Evolutionary conservation across 306 rosid species (phyloP).

Genomic region (Trichosanthes cucumerina): DNA sequence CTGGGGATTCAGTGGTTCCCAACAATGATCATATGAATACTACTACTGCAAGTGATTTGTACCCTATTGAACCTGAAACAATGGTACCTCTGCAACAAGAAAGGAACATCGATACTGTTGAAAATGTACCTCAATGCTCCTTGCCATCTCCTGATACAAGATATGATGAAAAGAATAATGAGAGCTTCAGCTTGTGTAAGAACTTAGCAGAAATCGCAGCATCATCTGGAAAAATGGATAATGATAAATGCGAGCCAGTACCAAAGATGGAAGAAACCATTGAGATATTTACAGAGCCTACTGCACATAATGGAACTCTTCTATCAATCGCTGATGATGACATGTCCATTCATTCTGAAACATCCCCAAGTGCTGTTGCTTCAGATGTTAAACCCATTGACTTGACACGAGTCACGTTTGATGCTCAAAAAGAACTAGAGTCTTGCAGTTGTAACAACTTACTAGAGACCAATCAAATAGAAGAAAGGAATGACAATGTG

Average conservation of each 20-base stretch:
- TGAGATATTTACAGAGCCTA: constrained; percentile 20
- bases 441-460: constrained; percentile 14
- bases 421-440: constrained; percentile 19
- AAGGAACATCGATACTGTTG: constrained; percentile 17
- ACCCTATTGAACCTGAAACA: constrained; percentile 23
- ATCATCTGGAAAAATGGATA: constrained; percentile 17
- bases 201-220: constrained; percentile 11
- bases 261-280: constrained; percentile 24
- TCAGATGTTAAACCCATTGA: constrained; percentile 24
- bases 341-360: constrained; percentile 19
- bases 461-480: constrained; percentile 21
- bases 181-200: neutral
- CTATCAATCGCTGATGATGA: constrained; percentile 18
- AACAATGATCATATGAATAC: constrained; percentile 18
- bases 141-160: constrained; percentile 3
- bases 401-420: constrained; percentile 8
- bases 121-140: constrained; percentile 12
- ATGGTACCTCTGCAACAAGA: constrained; percentile 16
- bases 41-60: constrained; percentile 21
- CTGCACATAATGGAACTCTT: constrained; percentile 20
- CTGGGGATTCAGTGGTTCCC: constrained; percentile 17
- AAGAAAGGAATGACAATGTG: constrained; percentile 24
- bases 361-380: constrained; percentile 17
- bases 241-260: constrained; percentile 18
- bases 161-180: neutral